These are phyloP conservation scores for Gracilaria gracilis DNA, from an alignment of 23 red algal species.

Conservation along the genomic window DNA sequence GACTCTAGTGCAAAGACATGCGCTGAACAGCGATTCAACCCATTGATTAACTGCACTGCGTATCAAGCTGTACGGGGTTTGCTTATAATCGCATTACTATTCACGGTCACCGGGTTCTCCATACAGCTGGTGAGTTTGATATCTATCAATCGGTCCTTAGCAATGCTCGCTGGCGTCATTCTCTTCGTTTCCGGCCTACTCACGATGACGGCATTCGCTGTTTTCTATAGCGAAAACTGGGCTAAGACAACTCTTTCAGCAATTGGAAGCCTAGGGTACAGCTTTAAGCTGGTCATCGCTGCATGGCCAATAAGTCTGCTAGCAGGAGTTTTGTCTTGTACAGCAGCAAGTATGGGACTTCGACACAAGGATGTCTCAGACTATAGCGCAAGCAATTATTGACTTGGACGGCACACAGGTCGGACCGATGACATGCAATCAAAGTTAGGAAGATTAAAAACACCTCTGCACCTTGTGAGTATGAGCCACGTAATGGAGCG, in stretches of 20 bases:
- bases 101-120: slow-evolving; percentile 49
- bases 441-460: slow-evolving; percentile 7
- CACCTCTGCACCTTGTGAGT: not conserved
- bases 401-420: not conserved
- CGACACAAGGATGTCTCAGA: slow-evolving; percentile 71
- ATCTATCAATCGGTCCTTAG: slow-evolving; percentile 54
- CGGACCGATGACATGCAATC: not conserved
- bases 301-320: slow-evolving; percentile 59
- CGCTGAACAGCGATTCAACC: slow-evolving; percentile 23
- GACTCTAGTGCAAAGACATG: slow-evolving; percentile 61
- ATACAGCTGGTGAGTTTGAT: slow-evolving; percentile 67
- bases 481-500: not conserved
- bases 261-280: slow-evolving; percentile 53
- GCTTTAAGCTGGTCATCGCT: slow-evolving; percentile 49
- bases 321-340: slow-evolving; percentile 59
- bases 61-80: slow-evolving; percentile 69
- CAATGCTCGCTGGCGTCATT: slow-evolving; percentile 58
- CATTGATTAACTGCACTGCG: slow-evolving; percentile 36
- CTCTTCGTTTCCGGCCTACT: slow-evolving; percentile 52
- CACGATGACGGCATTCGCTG: slow-evolving; percentile 63
- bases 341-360: slow-evolving; percentile 71
- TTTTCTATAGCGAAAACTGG: slow-evolving; percentile 72
- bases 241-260: slow-evolving; percentile 35
- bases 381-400: slow-evolving; percentile 80
- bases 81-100: slow-evolving; percentile 38